These are phyloP conservation scores for Dioscorea dumetorum DNA, from an alignment of 106 monocot species.

Conservation along the genomic window DNA sequence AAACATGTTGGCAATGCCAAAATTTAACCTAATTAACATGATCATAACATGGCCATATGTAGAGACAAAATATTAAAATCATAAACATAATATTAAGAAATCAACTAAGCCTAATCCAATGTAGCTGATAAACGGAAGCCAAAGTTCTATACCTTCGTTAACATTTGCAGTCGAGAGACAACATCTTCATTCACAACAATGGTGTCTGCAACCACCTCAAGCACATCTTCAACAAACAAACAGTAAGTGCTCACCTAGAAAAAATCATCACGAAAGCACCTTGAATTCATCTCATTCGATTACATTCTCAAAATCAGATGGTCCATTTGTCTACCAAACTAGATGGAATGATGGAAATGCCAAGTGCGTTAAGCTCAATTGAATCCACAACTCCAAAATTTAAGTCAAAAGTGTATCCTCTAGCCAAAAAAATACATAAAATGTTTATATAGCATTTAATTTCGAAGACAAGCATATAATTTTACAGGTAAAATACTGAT, in stretches of 20 bases:
- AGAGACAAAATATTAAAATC: too few relatives aligned
- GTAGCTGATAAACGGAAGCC: not conserved
- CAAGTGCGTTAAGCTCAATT: slow-evolving; percentile 84
- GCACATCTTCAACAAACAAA: slow-evolving; percentile 67
- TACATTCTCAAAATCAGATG: not conserved
- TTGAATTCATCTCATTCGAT: not conserved
- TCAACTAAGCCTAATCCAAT: not conserved
- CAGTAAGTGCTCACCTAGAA: slow-evolving; percentile 74
- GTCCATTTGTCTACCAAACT: slow-evolving; percentile 43
- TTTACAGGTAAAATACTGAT: too few relatives aligned
- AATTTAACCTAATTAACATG: too few relatives aligned
- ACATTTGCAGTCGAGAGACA: slow-evolving; percentile 61
- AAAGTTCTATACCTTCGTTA: slow-evolving; percentile 58
- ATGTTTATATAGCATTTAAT: not conserved
- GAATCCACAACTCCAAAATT: slow-evolving; percentile 69
- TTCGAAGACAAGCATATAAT: not conserved
- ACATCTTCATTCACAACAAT: slow-evolving; percentile 55
- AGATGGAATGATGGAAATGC: slow-evolving; percentile 69
- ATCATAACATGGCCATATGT: too few relatives aligned
- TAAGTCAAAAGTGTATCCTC: slow-evolving; percentile 76
- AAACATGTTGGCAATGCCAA: too few relatives aligned
- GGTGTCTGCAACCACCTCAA: slow-evolving; percentile 61
- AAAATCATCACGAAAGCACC: slow-evolving; percentile 4
- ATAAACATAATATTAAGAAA: too few relatives aligned
- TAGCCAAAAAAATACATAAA: slow-evolving; percentile 30